These are phyloP conservation scores for Bauhinia variegata DNA, from an alignment of 306 rosid species.

Conservation along the genomic window DNA sequence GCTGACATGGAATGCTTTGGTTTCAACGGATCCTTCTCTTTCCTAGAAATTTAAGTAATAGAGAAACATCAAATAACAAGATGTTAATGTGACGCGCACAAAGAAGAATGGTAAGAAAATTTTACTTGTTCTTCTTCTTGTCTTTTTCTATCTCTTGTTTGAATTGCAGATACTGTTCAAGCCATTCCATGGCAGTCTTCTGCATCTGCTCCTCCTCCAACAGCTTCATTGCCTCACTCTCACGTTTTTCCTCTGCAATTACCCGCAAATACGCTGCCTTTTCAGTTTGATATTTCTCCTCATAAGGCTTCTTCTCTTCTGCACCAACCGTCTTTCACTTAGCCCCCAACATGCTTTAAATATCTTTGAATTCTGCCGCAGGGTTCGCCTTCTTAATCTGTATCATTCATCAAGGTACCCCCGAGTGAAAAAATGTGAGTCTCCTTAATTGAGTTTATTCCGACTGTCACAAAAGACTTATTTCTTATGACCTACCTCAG, in stretches of 20 bases:
- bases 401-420: constrained; percentile 15
- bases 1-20: constrained; percentile 93
- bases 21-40: constrained; percentile 88
- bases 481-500: constrained; percentile 50
- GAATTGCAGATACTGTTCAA: constrained; percentile 84
- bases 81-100: not conserved
- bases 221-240: constrained; percentile 85
- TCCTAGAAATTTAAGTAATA: constrained; percentile 45
- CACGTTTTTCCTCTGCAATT: constrained; percentile 72
- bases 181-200: constrained; percentile 88
- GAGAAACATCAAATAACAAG: constrained; percentile 8
- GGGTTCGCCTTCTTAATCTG: constrained; percentile 82
- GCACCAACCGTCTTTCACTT: constrained; percentile 75
- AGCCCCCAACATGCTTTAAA: constrained; percentile 72
- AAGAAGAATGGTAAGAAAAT: not conserved
- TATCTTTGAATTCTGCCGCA: constrained; percentile 86
- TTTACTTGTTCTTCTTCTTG: constrained; percentile 64
- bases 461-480: not conserved
- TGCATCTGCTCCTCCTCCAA: constrained; percentile 87
- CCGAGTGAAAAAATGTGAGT: not conserved
- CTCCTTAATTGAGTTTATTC: not conserved
- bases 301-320: constrained; percentile 88
- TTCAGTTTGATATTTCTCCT: constrained; percentile 71
- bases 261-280: constrained; percentile 75
- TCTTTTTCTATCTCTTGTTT: constrained; percentile 71